A percentile compares a stretch with the other conserved stretches of the same genome.
phyloP scores from a whole-genome alignment of 306 rosid species.

The Ormosia semicastrata region DNA sequence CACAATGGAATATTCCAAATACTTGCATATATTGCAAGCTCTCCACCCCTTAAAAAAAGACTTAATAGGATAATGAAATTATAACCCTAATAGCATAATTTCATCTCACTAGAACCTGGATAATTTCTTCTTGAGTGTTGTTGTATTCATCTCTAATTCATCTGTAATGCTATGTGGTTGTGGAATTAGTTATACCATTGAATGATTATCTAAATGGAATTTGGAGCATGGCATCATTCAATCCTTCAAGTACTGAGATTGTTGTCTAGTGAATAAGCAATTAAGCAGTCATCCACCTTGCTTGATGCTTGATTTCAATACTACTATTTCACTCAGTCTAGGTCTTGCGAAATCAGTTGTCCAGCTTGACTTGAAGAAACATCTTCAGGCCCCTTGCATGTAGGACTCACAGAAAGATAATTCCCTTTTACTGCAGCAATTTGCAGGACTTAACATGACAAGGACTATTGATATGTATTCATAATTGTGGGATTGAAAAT shows the following conservation, averaged over 20 bases:
- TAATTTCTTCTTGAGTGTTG: neutral
- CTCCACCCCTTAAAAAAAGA: neutral
- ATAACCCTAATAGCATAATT: neutral
- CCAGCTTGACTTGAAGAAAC: neutral
- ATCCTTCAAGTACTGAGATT: neutral
- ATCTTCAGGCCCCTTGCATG: neutral
- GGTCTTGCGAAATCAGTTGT: neutral
- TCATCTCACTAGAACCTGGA: neutral
- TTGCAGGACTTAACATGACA: neutral
- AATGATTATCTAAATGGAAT: neutral
- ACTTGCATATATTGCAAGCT: neutral
- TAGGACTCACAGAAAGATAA: neutral
- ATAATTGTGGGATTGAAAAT: neutral
- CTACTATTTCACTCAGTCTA: neutral
- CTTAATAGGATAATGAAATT: neutral
- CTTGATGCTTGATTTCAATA: neutral
- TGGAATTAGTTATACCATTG: neutral
- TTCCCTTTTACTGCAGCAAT: neutral
- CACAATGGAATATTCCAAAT: neutral
- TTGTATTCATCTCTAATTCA: conserved; percentile 1
- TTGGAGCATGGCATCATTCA: neutral
- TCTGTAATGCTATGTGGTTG: neutral
- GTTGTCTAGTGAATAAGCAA: neutral
- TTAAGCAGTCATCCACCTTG: neutral
- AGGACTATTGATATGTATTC: neutral